These are phyloP conservation scores for Sporothrix humicola DNA, from an alignment of 2,329 filamentous ascomycete species.

Conservation along the genomic window DNA sequence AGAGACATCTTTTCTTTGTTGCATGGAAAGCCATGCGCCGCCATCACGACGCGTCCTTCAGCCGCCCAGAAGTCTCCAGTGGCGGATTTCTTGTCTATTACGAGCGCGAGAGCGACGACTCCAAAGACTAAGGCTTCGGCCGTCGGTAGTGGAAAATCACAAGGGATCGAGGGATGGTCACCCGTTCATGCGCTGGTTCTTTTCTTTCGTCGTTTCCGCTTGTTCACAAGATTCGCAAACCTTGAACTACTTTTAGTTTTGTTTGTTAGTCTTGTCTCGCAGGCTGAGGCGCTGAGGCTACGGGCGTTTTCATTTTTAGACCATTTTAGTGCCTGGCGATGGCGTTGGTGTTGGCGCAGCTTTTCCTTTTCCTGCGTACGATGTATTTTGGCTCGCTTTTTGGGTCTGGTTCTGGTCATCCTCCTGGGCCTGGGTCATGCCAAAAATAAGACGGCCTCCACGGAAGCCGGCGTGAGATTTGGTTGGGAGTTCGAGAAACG, in stretches of 20 bases:
- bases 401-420: not conserved
- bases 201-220: not conserved
- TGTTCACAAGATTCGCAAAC: not conserved
- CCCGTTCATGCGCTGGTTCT: not conserved
- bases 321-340: not conserved
- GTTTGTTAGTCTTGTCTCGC: not conserved
- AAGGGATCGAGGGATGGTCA: not conserved
- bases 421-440: not conserved
- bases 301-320: not conserved
- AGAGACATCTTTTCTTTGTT: slow-evolving; percentile 3
- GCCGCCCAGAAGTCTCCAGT: not conserved
- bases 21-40: not conserved
- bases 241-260: no score
- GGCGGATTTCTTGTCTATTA: not conserved
- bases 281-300: slow-evolving; percentile 9
- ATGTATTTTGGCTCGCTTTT: no score
- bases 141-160: slow-evolving; percentile 14
- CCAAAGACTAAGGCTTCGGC: not conserved
- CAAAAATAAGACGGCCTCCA: slow-evolving; percentile 23
- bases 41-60: slow-evolving; percentile 1
- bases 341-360: no score
- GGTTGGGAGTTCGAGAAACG: no score
- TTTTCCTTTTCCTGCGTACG: no score
- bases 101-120: slow-evolving; percentile 19
- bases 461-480: slow-evolving; percentile 5